A percentile compares a stretch with the other conserved stretches of the same genome.
Conservation (phyloP, 257 asterid species). For the Anisodus acutangulus region DNA sequence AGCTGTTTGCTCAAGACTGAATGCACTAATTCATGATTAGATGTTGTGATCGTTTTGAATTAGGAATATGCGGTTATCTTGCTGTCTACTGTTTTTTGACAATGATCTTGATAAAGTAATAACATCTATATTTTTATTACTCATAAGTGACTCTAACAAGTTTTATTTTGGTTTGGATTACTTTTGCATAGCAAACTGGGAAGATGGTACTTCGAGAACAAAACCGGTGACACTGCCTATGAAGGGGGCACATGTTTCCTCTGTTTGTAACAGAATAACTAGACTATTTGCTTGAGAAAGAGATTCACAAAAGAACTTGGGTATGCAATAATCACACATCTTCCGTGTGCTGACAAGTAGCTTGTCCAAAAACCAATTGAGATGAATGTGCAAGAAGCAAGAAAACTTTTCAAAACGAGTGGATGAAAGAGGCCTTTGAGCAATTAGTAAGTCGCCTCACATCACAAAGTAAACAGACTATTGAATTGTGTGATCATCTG, state of each 20-base stretch:
- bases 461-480: background rate
- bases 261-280: constrained; percentile 68
- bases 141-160: background rate
- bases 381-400: constrained; percentile 48
- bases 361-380: background rate
- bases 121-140: background rate
- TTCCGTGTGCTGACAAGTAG: background rate
- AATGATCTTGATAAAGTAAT: background rate
- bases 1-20: background rate
- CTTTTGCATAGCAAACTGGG: constrained; percentile 59
- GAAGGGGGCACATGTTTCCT: constrained; percentile 82
- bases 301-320: constrained; percentile 74
- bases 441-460: constrained; percentile 32
- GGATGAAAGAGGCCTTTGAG: constrained; percentile 52
- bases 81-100: background rate
- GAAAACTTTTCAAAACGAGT: constrained; percentile 41
- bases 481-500: no score
- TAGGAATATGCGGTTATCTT: background rate
- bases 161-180: background rate
- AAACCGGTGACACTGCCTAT: constrained; percentile 47
- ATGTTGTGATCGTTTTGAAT: background rate
- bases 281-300: constrained; percentile 84
- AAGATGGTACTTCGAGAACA: constrained; percentile 66
- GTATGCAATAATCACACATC: constrained; percentile 37
- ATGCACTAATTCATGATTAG: background rate